Evolutionary conservation across 1,284 basidiomycete species (phyloP), one percentile per base, ranked within the genome.

Genomic region (Ustilago curta): DNA sequence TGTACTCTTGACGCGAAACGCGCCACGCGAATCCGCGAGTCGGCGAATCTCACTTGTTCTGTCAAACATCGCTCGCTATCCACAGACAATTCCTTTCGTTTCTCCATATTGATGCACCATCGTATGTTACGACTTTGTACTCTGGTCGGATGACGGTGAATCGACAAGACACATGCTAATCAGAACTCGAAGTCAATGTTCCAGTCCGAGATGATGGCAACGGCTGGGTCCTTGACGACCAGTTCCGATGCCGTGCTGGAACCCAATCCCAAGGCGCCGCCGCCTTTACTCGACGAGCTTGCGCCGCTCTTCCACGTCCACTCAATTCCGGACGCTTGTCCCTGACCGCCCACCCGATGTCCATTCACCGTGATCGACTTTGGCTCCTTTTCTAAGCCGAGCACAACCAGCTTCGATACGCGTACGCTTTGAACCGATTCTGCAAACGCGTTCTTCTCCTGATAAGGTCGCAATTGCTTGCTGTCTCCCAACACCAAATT

Each of bases 341-440:
- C 47, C 19, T 49, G 42, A 8, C 65, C 51, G n/a, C 59, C 43
- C 43, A 71, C n/a, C 5, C 58, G 52, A 21, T 61, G 40, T 8
- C 71, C 73, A n/a, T 56, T 29, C 25, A 78, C 67, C 8, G 45
- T 52, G 2, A 83, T 57, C 11, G 63, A 16, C 47, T 60, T 59
- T 8, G 76, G 76, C 55, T 64, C 69, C 27, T 61, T 56, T 37
- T 77, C 78, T 29, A 82, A 49, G 37, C 83, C 83, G 11, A 83
- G 61, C 32, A 84, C 62, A n/a, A 84, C 68, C 9, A 84, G 29
- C 61, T 75, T 79, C 39, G 83, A 82, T 8, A 84, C 74, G n/a
- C 80, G 69, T 14, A 83, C 82, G 21, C 69, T 35, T 47, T 51
- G 21, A 45, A 81, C 75, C n/a, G 69, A 71, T 18, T 71, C 49